Evolutionary conservation across 768 basidiomycete species (phyloP).

Genomic region (Cystobasidium tubakii): DNA sequence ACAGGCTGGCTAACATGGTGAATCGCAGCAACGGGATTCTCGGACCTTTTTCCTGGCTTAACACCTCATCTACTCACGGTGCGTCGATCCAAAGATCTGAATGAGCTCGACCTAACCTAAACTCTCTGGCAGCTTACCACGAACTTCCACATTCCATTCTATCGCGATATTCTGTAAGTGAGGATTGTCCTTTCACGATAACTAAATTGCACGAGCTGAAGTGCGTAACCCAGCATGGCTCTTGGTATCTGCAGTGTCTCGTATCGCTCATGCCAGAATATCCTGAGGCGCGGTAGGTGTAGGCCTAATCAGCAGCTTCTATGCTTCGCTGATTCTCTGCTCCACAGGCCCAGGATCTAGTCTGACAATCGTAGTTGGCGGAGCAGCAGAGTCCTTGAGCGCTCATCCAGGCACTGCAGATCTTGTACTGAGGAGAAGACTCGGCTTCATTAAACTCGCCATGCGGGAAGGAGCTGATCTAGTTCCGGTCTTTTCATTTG

Average conservation of each 20-base stretch:
- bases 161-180: constrained; percentile 68
- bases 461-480: constrained; percentile 88
- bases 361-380: constrained; percentile 92
- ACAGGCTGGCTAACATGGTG: background rate
- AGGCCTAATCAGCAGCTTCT: background rate
- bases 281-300: constrained; percentile 59
- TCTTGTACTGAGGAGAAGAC: constrained; percentile 55
- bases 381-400: constrained; percentile 86
- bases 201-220: background rate
- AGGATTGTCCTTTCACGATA: too few species aligned
- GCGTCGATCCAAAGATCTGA: constrained; percentile 37
- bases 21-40: constrained; percentile 77
- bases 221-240: constrained; percentile 53
- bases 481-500: constrained; percentile 96
- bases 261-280: constrained; percentile 81
- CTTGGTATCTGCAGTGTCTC: constrained; percentile 90
- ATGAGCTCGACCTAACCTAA: too few species aligned
- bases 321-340: background rate
- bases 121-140: constrained; percentile 53
- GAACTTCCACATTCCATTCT: constrained; percentile 88
- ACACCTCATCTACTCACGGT: constrained; percentile 82
- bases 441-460: constrained; percentile 89
- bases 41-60: constrained; percentile 80
- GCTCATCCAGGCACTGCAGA: constrained; percentile 95
- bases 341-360: constrained; percentile 55